These are phyloP conservation scores for Hippophae tibetana DNA, from an alignment of 306 rosid species.

Conservation along the genomic window DNA sequence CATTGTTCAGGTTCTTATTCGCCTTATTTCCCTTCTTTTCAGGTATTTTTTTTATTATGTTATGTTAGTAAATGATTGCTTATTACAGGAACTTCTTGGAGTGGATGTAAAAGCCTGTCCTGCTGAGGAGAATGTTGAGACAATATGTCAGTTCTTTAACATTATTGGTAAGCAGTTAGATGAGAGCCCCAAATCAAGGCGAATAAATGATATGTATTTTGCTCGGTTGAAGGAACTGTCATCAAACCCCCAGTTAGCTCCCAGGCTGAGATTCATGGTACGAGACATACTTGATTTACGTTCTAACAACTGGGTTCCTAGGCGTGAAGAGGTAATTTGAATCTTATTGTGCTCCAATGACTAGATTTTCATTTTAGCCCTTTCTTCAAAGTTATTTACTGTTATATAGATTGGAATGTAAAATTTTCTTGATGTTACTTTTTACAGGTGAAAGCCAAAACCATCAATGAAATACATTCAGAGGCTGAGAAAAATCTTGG, in stretches of 20 bases:
- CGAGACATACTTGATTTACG: constrained; percentile 83
- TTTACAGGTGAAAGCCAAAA: constrained; percentile 78
- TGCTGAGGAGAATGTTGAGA: constrained; percentile 96
- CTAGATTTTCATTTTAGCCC: background rate
- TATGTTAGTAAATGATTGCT: constrained; percentile 13
- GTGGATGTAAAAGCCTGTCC: constrained; percentile 70
- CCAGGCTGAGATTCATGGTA: constrained; percentile 82
- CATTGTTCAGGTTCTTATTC: constrained; percentile 67
- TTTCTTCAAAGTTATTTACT: background rate
- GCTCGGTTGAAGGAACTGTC: constrained; percentile 67
- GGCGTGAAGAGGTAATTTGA: constrained; percentile 89
- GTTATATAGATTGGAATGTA: background rate
- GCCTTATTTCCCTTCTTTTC: constrained; percentile 6
- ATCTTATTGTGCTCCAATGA: background rate
- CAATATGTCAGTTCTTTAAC: constrained; percentile 85
- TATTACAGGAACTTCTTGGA: constrained; percentile 80
- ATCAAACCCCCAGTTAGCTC: constrained; percentile 58
- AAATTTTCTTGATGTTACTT: constrained; percentile 2
- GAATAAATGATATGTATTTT: constrained; percentile 70
- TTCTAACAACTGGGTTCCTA: constrained; percentile 79
- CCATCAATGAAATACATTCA: constrained; percentile 84
- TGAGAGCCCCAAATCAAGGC: constrained; percentile 61
- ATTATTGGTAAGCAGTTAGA: constrained; percentile 99
- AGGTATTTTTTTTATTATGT: constrained; percentile 6
- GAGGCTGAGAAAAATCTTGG: constrained; percentile 97